Evolutionary conservation across 2,329 filamentous ascomycete species (phyloP).

Genomic region (Mycosphaerella sp.): DNA sequence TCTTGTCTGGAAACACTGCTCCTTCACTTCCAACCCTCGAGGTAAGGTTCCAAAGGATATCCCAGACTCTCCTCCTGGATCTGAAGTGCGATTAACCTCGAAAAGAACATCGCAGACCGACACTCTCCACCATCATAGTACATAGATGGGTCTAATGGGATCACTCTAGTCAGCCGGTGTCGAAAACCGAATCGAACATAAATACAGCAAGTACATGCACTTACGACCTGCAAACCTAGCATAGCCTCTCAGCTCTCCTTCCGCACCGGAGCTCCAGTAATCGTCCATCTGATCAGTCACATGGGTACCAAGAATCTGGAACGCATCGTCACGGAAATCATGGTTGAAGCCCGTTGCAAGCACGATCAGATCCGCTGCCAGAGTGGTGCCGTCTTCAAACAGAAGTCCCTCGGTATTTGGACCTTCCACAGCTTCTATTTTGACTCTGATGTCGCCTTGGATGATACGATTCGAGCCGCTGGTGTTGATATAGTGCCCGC

Average conservation of each 20-base stretch:
- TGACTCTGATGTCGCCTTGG: conserved; percentile 43
- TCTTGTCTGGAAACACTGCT: no score
- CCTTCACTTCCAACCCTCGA: conserved; percentile 2
- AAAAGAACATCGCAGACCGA: conserved; percentile 44
- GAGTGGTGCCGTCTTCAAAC: conserved; percentile 40
- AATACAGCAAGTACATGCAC: conserved; percentile 21
- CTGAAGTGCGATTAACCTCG: conserved; percentile 43
- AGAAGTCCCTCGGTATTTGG: conserved; percentile 39
- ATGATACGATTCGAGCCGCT: conserved; percentile 41
- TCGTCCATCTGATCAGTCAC: conserved; percentile 40
- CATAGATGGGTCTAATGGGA: conserved; percentile 33
- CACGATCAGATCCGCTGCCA: conserved; percentile 44
- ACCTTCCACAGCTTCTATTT: conserved; percentile 35
- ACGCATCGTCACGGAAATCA: conserved; percentile 39
- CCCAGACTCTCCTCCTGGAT: conserved; percentile 33
- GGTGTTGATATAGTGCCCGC: conserved; percentile 47
- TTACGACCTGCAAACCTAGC: conserved; percentile 37
- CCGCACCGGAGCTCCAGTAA: conserved; percentile 43
- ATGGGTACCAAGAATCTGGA: conserved; percentile 38
- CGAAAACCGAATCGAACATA: not conserved
- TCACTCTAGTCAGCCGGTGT: conserved; percentile 10
- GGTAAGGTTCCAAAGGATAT: conserved; percentile 8
- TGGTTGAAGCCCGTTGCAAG: conserved; percentile 44
- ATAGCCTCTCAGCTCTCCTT: conserved; percentile 44
- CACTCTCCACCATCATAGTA: conserved; percentile 45